Percentiles rank a stretch among this genome's conserved stretches.
These are phyloP conservation scores for Pseudonitzschia multiseries DNA, from an alignment of 108 stramenopile species.

Conservation along the genomic window DNA sequence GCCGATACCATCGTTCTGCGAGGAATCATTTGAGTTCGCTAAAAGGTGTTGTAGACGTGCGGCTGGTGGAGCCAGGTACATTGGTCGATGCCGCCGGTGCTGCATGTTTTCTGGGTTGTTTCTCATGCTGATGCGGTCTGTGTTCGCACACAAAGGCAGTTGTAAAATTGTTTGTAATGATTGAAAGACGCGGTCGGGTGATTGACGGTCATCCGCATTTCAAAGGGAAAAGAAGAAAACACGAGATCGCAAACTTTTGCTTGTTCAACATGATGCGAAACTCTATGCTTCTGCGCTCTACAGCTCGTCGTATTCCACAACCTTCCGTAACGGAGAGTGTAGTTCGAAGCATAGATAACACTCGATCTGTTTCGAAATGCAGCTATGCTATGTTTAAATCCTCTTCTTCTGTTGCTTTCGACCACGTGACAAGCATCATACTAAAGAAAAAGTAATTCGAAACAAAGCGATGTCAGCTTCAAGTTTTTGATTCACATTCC, in stretches of 20 bases:
- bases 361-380: no score
- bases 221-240: not conserved
- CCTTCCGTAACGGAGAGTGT: no score
- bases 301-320: not conserved
- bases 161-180: not conserved
- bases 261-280: not conserved
- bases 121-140: constrained; percentile 11
- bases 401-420: no score
- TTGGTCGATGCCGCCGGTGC: constrained; percentile 36
- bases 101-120: not conserved
- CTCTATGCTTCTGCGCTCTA: not conserved
- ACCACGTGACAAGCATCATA: no score
- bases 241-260: not conserved
- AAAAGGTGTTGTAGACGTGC: constrained; percentile 3
- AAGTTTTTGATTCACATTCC: no score
- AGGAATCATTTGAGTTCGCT: constrained; percentile 12
- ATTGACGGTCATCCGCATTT: not conserved
- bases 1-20: constrained; percentile 8
- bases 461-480: no score
- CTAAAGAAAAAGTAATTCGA: no score
- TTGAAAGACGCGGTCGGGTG: not conserved
- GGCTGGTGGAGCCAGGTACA: constrained; percentile 37
- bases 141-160: not conserved
- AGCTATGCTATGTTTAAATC: no score
- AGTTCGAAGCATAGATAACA: no score